Base-by-base conservation (phyloP, 2,329 filamentous ascomycete genomes). In the Aschersonia sp. region DNA sequence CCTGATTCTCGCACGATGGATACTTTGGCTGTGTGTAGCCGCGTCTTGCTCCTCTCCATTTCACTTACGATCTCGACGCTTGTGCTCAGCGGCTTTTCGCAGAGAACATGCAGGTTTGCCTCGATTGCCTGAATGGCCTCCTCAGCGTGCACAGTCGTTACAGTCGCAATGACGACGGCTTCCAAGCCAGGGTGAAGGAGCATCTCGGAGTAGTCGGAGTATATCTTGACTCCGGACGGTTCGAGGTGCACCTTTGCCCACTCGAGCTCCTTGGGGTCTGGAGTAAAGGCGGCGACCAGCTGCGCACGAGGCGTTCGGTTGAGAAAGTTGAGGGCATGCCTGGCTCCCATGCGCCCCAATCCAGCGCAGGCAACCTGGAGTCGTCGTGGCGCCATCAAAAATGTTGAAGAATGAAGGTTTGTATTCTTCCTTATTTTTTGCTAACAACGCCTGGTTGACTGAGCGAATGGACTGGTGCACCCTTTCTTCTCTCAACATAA, bases 71-170 rank as follows among this genome's bases (percentile, higher is more conserved):
- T 65, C 52, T 79, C 75, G 12, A 79, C 66, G 48, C 67, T 74
- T 0, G 77, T 83, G 42, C 70, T 73, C 32, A 78, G 56, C 2
- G 76, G 76, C 64, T 79, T 79, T 64, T 80, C 76, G 54, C 74
- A 78, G 12, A 79, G 59, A 0, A 79, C 74, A 53, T 80, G 76
- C 53, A 72, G 67, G 42, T 71, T 66, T 7, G 65, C 66, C 45
- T 73, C 58, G 46, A 80, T 77, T 9, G 74, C 74, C 53, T 71
- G 68, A 55, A 77, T 73, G 1, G 75, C 68, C 52, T 80, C 72
- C 52, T 75, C 66, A 0, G 75, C 75, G 53, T 81, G 77, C 10
- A 71, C 75, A 1, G 73, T 73, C 10, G 73, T 74, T 1, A 68
- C 53, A 48, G 60, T 63, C 6, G 60, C 59, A 32, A 69, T 58